Base-by-base conservation (phyloP, 495 filamentous ascomycete species). In the Saxophila tyrrhenica region DNA sequence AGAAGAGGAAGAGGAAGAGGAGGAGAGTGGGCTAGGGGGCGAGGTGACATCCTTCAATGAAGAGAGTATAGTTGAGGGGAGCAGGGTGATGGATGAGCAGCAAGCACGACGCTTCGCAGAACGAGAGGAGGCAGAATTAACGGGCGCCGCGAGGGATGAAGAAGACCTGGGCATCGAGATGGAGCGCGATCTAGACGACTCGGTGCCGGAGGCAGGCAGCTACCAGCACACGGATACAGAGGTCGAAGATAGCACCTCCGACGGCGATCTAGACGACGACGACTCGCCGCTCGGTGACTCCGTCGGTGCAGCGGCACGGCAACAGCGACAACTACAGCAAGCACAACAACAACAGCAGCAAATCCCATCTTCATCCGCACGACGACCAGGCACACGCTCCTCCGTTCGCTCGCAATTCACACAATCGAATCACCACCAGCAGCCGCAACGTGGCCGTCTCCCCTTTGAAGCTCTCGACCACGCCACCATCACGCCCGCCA, bases 221-320 rank as follows among this genome's bases (percentile, higher is more conserved):
- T 86, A 85, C 61, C 79, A 86, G 69, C 88, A 94, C 62, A 94
- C 88, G 20, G 88, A 94, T 69, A 88, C 86, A 7, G 87, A 91
- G 58, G 77, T 75, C n/a, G 80, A 83, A 52, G 67, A 85, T 20
- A 70, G 61, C 41, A 74, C 68, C 19, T 43, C 45, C 24, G 48
- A 54, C 10, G 46, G 20, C 23, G 57, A 49, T 7, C 21, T 59
- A 23, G 68, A 71, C 11, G 67, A 69, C 8, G 77, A 54, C 39
- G 49, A 57, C 29, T 48, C 46, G 15, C 20, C 20, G 13, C 41
- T n/a, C 41, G 5, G 16, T n/a, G 20, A 44, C 41, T n/a, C 16
- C 7, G 7, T 44, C 17, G 41, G 5, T 44, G 41, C 41, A n/a
- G 8, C 7, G 3, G 41, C 41, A n/a, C 7, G 20, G 41, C 41